Conservation (phyloP, 2,329 filamentous ascomycete genomes). For the Cytospora piceicola region DNA sequence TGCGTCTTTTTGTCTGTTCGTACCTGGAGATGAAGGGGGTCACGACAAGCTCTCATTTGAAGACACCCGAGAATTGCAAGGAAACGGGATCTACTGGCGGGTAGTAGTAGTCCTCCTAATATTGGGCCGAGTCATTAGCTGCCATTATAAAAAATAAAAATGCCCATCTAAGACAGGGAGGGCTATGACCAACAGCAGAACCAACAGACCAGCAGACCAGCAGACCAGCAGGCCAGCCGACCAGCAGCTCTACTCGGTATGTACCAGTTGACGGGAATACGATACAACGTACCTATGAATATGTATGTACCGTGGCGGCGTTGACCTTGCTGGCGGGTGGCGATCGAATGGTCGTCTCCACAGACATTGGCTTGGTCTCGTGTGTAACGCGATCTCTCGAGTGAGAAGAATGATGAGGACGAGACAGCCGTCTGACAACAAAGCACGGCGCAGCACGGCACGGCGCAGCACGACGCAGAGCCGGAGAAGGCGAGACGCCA, state of each 20-base stretch:
- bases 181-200: no score
- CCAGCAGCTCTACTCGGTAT: neutral
- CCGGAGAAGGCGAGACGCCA: neutral
- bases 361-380: slow-evolving; percentile 6
- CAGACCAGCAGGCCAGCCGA: neutral
- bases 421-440: neutral
- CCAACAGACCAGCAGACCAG: neutral
- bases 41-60: slow-evolving; percentile 4
- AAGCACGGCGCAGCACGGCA: neutral
- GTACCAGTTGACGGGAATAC: neutral
- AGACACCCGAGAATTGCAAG: neutral
- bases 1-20: neutral
- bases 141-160: neutral
- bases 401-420: slow-evolving; percentile 1
- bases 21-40: neutral
- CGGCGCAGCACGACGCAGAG: neutral
- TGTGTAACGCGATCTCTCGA: neutral
- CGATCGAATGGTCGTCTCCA: neutral
- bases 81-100: neutral
- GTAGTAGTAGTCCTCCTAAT: slow-evolving; percentile 2
- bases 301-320: neutral
- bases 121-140: slow-evolving; percentile 3
- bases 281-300: neutral
- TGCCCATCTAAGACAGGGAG: slow-evolving; percentile 1
- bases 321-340: slow-evolving; percentile 2